Evolutionary conservation across 176 grass and related monocot genomes (phyloP).

Genomic region (Hsuehochloa calcarea): DNA sequence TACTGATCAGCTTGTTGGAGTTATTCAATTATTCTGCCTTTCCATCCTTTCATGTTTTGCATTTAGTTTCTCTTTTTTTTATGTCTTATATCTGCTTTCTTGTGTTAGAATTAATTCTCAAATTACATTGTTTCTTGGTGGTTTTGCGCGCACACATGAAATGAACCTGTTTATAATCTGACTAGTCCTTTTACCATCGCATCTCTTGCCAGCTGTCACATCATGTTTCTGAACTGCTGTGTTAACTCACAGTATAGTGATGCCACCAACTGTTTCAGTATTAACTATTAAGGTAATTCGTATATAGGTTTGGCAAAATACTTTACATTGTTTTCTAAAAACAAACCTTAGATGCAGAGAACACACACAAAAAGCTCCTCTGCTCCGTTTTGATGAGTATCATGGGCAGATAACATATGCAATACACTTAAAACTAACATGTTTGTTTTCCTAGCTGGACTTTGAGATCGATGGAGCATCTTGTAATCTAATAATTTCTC

Average conservation of each 20-base stretch:
- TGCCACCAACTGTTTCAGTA: not conserved
- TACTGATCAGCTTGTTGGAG: slow-evolving; percentile 1
- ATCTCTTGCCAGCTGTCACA: not conserved
- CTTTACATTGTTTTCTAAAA: not conserved
- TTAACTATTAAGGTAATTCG: not conserved
- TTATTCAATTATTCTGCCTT: slow-evolving; percentile 1
- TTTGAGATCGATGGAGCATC: not conserved
- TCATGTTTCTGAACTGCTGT: not conserved
- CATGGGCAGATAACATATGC: not conserved
- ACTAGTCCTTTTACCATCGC: not conserved
- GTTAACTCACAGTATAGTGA: not conserved
- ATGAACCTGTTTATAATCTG: not conserved
- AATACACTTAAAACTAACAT: not conserved
- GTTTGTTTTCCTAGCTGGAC: not conserved
- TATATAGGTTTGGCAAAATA: not conserved
- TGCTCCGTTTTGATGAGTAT: not conserved
- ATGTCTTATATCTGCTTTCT: slow-evolving; percentile 2
- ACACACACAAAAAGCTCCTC: not conserved
- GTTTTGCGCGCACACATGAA: not conserved
- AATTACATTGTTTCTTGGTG: not conserved
- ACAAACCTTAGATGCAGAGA: not conserved
- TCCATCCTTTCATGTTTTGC: not conserved
- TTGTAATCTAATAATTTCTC: not conserved
- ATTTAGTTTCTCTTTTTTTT: not conserved
- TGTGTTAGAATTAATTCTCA: slow-evolving; percentile 19